Evolutionary conservation across 2,329 filamentous ascomycete genomes (phyloP).

Genomic region (Aspergillus floridensis): DNA sequence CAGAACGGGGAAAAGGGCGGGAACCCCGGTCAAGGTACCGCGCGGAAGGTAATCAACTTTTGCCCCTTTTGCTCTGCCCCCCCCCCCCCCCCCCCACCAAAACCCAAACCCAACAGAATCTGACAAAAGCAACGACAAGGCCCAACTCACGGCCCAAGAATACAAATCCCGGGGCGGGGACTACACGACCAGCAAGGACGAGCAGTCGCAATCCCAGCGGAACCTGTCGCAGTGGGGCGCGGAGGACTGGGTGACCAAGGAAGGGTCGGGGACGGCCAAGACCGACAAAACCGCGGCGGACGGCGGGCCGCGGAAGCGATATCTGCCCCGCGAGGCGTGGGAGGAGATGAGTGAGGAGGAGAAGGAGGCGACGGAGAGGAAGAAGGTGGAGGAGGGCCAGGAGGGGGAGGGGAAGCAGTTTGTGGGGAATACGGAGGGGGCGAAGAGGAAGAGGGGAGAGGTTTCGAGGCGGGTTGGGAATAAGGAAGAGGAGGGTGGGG

Average conservation of each 20-base stretch:
- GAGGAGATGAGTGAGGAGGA: conserved; percentile 48
- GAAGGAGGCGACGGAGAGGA: conserved; percentile 49
- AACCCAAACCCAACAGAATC: too few relatives aligned
- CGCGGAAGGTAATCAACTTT: too few relatives aligned
- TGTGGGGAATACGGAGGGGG: conserved; percentile 44
- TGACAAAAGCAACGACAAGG: conserved; percentile 22
- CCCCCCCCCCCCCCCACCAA: too few relatives aligned
- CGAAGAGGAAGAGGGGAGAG: conserved; percentile 41
- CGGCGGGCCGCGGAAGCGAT: conserved; percentile 46
- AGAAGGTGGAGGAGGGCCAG: conserved; percentile 17
- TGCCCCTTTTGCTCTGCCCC: too few relatives aligned
- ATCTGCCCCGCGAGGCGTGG: conserved; percentile 50
- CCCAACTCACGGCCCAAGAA: conserved; percentile 47
- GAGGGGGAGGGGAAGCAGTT: conserved; percentile 45
- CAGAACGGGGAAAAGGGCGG: too few relatives aligned
- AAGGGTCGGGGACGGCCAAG: conserved; percentile 46
- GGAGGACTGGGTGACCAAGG: conserved; percentile 53
- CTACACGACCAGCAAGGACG: conserved; percentile 47
- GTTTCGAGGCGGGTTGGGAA: conserved; percentile 31
- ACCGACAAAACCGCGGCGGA: conserved; percentile 21
- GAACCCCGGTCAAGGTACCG: too few relatives aligned
- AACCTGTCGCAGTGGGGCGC: conserved; percentile 47
- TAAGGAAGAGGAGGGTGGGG: conserved; percentile 20
- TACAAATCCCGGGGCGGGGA: conserved; percentile 50
- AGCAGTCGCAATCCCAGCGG: conserved; percentile 45